A percentile compares a stretch with the other conserved stretches of the same genome.
Conservation (phyloP, 306 rosid species). For the Chamaecrista fasciculata region DNA sequence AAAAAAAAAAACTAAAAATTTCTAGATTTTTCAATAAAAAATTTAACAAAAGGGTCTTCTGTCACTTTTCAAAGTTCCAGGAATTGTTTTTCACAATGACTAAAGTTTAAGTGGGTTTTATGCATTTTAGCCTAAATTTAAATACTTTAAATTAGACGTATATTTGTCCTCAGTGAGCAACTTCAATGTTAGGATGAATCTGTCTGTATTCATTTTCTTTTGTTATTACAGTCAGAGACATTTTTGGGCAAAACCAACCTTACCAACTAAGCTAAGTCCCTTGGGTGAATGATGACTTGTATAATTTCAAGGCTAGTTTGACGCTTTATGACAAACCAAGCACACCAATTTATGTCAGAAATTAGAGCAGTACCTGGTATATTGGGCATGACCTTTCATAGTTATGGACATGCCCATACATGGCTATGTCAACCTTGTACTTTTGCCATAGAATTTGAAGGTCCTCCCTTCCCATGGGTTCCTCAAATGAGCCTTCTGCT, state of each 20-base stretch:
- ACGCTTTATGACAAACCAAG: neutral
- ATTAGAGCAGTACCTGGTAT: slow-evolving; percentile 62
- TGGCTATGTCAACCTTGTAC: slow-evolving; percentile 84
- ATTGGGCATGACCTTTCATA: slow-evolving; percentile 94
- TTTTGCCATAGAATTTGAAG: slow-evolving; percentile 97
- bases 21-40: too few relatives aligned
- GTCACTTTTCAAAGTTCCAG: too few relatives aligned
- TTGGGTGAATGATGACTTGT: too few relatives aligned
- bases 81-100: too few relatives aligned
- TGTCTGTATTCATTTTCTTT: too few relatives aligned
- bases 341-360: neutral
- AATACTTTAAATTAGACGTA: neutral
- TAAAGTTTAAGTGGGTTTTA: too few relatives aligned
- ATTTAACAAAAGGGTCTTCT: too few relatives aligned
- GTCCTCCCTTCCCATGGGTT: slow-evolving; percentile 97
- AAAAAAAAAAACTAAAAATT: too few relatives aligned
- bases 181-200: neutral
- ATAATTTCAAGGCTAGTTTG: neutral
- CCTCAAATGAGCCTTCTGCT: slow-evolving; percentile 85
- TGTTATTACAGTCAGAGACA: too few relatives aligned
- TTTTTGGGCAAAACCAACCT: too few relatives aligned
- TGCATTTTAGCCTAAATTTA: too few relatives aligned
- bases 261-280: too few relatives aligned
- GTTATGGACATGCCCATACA: slow-evolving; percentile 94
- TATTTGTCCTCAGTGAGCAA: slow-evolving; percentile 6